A percentile compares a stretch with the other conserved stretches of the same genome.
Evolutionary conservation across 805 yeast species (phyloP).

Genomic region (Yarrowia sp.): DNA sequence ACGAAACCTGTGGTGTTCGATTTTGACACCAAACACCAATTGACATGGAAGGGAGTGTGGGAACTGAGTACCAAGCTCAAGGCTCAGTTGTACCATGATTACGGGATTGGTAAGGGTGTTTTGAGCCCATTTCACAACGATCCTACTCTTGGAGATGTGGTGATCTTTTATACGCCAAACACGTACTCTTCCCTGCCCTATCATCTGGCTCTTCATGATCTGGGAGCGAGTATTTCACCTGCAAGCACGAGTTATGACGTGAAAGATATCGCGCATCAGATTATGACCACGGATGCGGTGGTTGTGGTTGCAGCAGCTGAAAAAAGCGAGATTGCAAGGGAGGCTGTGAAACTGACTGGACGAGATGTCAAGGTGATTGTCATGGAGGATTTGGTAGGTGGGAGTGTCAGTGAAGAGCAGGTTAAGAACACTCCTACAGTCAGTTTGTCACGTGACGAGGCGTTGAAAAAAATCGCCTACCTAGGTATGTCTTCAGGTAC

Average conservation of each 20-base stretch:
- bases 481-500: conserved; percentile 41
- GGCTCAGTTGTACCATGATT: conserved; percentile 2
- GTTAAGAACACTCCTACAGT: background rate
- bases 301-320: background rate
- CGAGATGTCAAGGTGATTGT: background rate
- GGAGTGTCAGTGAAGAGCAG: background rate
- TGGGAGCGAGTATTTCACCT: conserved; percentile 14
- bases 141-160: conserved; percentile 14
- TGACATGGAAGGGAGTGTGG: conserved; percentile 12
- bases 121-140: background rate
- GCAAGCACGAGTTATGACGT: conserved; percentile 13
- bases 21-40: background rate
- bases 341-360: background rate
- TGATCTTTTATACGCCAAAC: conserved; percentile 21
- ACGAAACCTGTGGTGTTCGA: conserved; percentile 14
- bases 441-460: background rate
- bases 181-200: background rate
- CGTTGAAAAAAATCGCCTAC: conserved; percentile 31
- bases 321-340: background rate
- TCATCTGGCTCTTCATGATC: conserved; percentile 15
- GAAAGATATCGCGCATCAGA: conserved; percentile 18
- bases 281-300: conserved; percentile 12
- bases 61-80: background rate
- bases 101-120: background rate
- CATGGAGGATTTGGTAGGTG: background rate